These are phyloP conservation scores for Dothideomycetidae sp. DNA, from an alignment of 2,329 filamentous ascomycete species.

Conservation along the genomic window DNA sequence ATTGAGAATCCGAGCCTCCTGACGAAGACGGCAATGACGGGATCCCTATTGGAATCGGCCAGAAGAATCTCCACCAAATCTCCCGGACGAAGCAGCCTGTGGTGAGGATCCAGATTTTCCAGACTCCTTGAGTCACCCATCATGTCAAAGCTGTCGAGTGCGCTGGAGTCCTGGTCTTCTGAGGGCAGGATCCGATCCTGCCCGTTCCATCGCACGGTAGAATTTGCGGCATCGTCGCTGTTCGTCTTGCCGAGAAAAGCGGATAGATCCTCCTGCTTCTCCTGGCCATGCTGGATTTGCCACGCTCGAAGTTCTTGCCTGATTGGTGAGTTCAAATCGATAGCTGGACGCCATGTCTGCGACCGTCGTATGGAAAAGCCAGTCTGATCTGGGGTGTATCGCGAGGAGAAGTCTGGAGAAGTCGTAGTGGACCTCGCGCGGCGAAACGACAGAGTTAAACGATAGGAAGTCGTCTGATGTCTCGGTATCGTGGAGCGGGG, in stretches of 20 bases:
- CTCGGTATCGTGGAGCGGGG: too few relatives aligned
- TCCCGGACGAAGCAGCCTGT: slow-evolving; percentile 27
- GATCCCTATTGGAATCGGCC: slow-evolving; percentile 18
- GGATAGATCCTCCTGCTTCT: slow-evolving; percentile 13
- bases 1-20: slow-evolving; percentile 23
- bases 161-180: slow-evolving; percentile 15
- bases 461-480: too few relatives aligned
- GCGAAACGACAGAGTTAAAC: too few relatives aligned
- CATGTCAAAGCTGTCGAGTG: slow-evolving; percentile 14
- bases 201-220: slow-evolving; percentile 20
- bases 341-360: background rate
- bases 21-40: slow-evolving; percentile 37
- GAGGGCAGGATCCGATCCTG: slow-evolving; percentile 14
- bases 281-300: slow-evolving; percentile 28
- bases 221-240: slow-evolving; percentile 15
- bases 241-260: slow-evolving; percentile 18
- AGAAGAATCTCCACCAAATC: slow-evolving; percentile 34
- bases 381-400: too few relatives aligned
- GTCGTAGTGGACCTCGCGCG: too few relatives aligned
- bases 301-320: slow-evolving; percentile 27
- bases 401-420: too few relatives aligned
- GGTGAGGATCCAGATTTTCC: slow-evolving; percentile 22
- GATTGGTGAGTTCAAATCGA: slow-evolving; percentile 14
- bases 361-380: background rate
- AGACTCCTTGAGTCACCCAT: slow-evolving; percentile 15